These are phyloP conservation scores for Helianthus annuus DNA, from an alignment of 129 eudicot species.

Conservation along the genomic window HanXRQr2.0-SUNRISE NC_035440.2:136377027-136377526, in stretches of 20 bases:
- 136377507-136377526: constrained; percentile 45
- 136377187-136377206: constrained; percentile 62
- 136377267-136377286: constrained; percentile 45
- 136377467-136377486: constrained; percentile 27
- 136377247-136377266: constrained; percentile 62
- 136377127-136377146: constrained; percentile 77
- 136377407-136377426: constrained; percentile 47
- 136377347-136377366: constrained; percentile 30
- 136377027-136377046: constrained; percentile 73
- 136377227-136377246: constrained; percentile 56
- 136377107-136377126: constrained; percentile 64
- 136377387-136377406: constrained; percentile 39
- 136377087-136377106: constrained; percentile 73
- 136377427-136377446: constrained; percentile 57
- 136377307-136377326: constrained; percentile 54
- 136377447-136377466: constrained; percentile 35
- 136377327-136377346: constrained; percentile 23
- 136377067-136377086: constrained; percentile 48
- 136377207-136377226: constrained; percentile 50
- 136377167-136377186: constrained; percentile 66
- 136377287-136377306: constrained; percentile 60
- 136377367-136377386: constrained; percentile 63
- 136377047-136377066: constrained; percentile 79
- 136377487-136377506: constrained; percentile 29
- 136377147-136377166: constrained; percentile 79